Base-by-base conservation (phyloP, 169 alveolate species). In the Cystoisospora suis region DNA sequence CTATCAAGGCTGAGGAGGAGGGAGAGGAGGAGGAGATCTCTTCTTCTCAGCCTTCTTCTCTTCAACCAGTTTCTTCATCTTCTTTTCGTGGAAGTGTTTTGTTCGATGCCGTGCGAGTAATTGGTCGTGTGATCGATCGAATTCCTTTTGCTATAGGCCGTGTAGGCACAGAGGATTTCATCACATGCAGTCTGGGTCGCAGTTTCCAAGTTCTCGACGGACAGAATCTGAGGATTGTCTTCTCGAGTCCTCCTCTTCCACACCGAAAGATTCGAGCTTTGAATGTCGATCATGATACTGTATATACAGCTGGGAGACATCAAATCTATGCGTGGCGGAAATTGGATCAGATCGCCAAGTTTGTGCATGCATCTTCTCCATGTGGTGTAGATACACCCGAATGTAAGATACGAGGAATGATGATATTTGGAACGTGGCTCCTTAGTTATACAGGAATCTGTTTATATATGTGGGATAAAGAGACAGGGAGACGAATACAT, bases 171-270 rank as follows among this genome's bases (percentile, higher is more conserved):
- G 69, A 77, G 87, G 9, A 4, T 45, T 77, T 77, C 20, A 45
- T 77, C 69, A 29, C 49, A 42, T 77, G 87, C 87, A 45, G 70
- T 44, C 3, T 44, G 36, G 87, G 87, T 15, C 38, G 69, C 32
- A n/a, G 44, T 42, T 77, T 77, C 69, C 87, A 77, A 40, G 87
- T 77, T 40, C 47, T 29, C 47, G 59, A 46, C n/a, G 59, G 70
- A 27, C 46, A 1, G 44, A 77, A 77, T 40, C 87, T 77, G 65
- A 59, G 69, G 45, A 27, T 77, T 1, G 70, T 45, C 32, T 45
- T 77, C 40, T 27, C 87, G 69, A 45, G 70, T 7, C 59, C 70
- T 12, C 87, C 87, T 23, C 83, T 40, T 38, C 49, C n/a, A 20
- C 87, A 42, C 70, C 40, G 32, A n/a, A 23, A n/a, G 32, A 77